phyloP scores from a whole-genome alignment of 371 early-diverging fungal species.

The Rhizopus sp. region DNA sequence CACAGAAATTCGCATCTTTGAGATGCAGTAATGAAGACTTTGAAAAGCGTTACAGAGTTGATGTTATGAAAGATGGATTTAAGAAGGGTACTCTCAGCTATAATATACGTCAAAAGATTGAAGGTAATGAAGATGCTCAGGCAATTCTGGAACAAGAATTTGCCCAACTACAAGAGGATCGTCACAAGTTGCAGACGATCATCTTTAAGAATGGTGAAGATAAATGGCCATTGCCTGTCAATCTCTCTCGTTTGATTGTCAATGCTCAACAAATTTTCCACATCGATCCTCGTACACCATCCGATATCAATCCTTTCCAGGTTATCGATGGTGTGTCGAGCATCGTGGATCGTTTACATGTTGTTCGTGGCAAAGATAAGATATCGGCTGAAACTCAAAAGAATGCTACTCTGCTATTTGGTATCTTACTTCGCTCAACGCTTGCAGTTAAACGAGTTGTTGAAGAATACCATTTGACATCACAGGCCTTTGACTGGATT shows the following conservation, averaged over 20 bases:
- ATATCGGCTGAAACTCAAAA: slow-evolving; percentile 86
- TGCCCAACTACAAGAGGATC: slow-evolving; percentile 73
- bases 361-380: slow-evolving; percentile 88
- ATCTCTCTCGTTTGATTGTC: slow-evolving; percentile 86
- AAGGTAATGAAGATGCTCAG: slow-evolving; percentile 72
- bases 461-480: slow-evolving; percentile 86
- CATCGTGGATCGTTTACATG: slow-evolving; percentile 73
- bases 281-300: slow-evolving; percentile 77
- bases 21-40: slow-evolving; percentile 71
- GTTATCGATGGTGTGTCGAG: slow-evolving; percentile 74
- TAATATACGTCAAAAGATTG: slow-evolving; percentile 64
- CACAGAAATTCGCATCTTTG: slow-evolving; percentile 76
- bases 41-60: slow-evolving; percentile 78
- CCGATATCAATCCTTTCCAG: slow-evolving; percentile 86
- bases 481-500: slow-evolving; percentile 92
- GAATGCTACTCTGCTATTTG: slow-evolving; percentile 92
- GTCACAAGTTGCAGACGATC: slow-evolving; percentile 69
- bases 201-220: slow-evolving; percentile 81
- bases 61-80: slow-evolving; percentile 71
- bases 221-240: slow-evolving; percentile 91
- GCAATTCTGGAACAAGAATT: slow-evolving; percentile 82
- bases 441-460: slow-evolving; percentile 86
- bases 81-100: slow-evolving; percentile 67
- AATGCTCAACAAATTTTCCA: slow-evolving; percentile 92
- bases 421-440: slow-evolving; percentile 82